Base-by-base conservation (phyloP, 2,329 filamentous ascomycete genomes). In the Trichoderma cornu-damae region DNA sequence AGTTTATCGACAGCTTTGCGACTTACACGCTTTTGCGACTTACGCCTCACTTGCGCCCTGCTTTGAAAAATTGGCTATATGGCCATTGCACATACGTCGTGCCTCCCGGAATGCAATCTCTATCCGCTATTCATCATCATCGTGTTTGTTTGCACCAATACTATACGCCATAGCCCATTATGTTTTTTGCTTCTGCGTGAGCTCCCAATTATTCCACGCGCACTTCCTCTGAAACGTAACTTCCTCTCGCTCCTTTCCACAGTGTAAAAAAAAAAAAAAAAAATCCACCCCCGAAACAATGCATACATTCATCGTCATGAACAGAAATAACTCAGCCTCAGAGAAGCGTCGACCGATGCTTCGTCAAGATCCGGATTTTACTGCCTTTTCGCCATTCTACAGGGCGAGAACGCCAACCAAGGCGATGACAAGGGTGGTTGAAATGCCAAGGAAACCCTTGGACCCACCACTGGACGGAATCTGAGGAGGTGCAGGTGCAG, bases 351-450 rank as follows among this genome's bases (percentile, higher is more conserved):
- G 11, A 11, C 6, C n/a, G 18, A n/a, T 28, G 1, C 11, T 18
- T 35, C 12, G 5, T 38, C n/a, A 28, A 26, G 22, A 37, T 12
- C 9, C 28, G 24, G 8, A 14, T 18, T 11, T n/a, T 3, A 2
- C 0, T 20, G 0, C 34, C 4, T 38, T 16, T 30, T 42, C 20
- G 11, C 12, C 6, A 11, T 20, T 51, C 50, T 64, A 68, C 30
- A 66, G 51, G 32, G 53, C 63, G 35, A 65, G 18, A n/a, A 60
- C 26, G 3, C 54, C 62, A 30, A 61, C 63, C 34, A 67, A 8
- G 1, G 59, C 35, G 12, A 62, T 62, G 1, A 61, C 46, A 6
- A 66, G 7, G 2, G 60, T 44, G 28, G 58, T 58, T 2, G 46
- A 38, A 8, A 60, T 26, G 7, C 58, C 59, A 12, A 59, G 62